Evolutionary conservation across 495 filamentous ascomycete species (phyloP).

Genomic region (Bombardia bombarda): DNA sequence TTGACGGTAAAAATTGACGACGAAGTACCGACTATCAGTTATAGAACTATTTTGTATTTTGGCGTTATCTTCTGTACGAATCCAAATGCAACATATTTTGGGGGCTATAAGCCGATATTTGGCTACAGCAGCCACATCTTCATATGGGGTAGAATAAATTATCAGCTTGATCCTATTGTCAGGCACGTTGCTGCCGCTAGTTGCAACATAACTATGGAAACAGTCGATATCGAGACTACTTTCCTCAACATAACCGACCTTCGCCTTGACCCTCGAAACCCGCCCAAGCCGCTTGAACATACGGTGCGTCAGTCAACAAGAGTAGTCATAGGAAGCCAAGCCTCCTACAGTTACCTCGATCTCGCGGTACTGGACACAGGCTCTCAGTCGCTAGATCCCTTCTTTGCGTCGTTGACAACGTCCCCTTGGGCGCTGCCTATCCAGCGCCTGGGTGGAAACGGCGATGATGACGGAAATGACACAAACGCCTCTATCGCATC

Average conservation of each 20-base stretch:
- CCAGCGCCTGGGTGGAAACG: conserved; percentile 6
- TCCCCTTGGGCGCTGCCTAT: conserved; percentile 13
- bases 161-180: not conserved
- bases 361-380: not conserved
- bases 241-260: conserved; percentile 13
- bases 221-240: conserved; percentile 9
- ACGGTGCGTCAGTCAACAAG: too few species aligned
- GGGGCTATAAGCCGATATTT: not conserved
- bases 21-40: not conserved
- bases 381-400: conserved; percentile 2
- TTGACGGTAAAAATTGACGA: not conserved
- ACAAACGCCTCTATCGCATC: conserved; percentile 3
- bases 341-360: not conserved
- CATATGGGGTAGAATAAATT: not conserved
- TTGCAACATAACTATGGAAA: conserved; percentile 16
- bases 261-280: conserved; percentile 6
- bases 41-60: not conserved
- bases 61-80: not conserved
- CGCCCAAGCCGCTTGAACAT: conserved; percentile 5
- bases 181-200: conserved; percentile 5
- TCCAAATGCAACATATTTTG: not conserved
- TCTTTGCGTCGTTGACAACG: conserved; percentile 12
- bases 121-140: not conserved
- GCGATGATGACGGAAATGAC: too few species aligned
- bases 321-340: not conserved